phyloP scores from a whole-genome alignment of 2,329 filamentous ascomycete genomes.

The Penicillium sumatraense region DNA sequence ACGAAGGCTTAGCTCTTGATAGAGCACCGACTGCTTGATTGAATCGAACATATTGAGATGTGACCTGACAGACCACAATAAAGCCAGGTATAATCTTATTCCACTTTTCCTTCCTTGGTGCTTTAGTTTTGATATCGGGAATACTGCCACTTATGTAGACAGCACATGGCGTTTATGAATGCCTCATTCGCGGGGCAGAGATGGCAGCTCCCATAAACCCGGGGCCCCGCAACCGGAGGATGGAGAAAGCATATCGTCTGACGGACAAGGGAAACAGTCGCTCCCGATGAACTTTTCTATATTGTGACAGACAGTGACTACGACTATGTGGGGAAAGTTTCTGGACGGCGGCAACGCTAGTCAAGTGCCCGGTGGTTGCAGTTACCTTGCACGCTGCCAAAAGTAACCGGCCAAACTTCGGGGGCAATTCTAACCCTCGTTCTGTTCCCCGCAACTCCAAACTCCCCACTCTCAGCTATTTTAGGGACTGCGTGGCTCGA shows the following conservation, averaged over 20 bases:
- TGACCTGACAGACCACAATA: neutral
- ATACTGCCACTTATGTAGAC: conserved; percentile 1
- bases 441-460: conserved; percentile 1
- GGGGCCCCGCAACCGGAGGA: conserved; percentile 5
- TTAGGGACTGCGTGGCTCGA: conserved; percentile 13
- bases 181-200: neutral
- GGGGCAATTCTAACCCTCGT: conserved; percentile 2
- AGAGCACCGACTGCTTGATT: conserved; percentile 8
- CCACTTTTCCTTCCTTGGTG: neutral
- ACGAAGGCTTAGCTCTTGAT: conserved; percentile 14
- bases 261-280: neutral
- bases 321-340: neutral
- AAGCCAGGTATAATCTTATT: neutral
- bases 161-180: neutral
- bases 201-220: neutral
- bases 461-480: neutral
- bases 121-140: too few relatives aligned
- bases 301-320: neutral
- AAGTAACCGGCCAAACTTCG: conserved; percentile 12
- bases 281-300: neutral
- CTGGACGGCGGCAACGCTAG: neutral
- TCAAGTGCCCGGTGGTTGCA: conserved; percentile 9
- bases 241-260: neutral
- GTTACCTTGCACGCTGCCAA: neutral
- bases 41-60: conserved; percentile 1